Conservation (phyloP, 805 yeast species). For the Pichia gijzeniarum region DNA sequence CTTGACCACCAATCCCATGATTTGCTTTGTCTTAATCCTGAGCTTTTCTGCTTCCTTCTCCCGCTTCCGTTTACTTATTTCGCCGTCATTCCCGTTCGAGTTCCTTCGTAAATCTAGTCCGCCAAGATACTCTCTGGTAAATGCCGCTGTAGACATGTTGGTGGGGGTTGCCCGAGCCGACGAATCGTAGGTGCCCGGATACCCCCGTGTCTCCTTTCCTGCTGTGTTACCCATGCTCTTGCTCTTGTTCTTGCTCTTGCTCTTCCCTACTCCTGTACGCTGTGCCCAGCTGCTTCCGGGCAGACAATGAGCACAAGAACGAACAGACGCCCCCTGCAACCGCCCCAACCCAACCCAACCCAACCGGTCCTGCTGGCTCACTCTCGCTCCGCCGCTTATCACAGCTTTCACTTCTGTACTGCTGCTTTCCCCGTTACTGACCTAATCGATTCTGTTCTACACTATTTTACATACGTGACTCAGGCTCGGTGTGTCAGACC, state of each 20-base stretch:
- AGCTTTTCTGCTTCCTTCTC: conserved; percentile 51
- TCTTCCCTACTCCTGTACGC: too few species aligned
- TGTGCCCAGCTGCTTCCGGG: too few species aligned
- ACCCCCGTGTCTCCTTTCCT: conserved; percentile 6
- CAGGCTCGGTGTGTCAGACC: conserved; percentile 14
- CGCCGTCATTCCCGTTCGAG: neutral
- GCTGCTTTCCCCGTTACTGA: too few species aligned
- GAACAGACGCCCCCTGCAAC: too few species aligned
- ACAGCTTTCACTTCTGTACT: too few species aligned
- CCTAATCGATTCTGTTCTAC: too few species aligned
- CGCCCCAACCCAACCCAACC: too few species aligned
- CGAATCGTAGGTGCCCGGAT: neutral
- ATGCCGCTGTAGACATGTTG: conserved; percentile 1
- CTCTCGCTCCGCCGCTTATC: too few species aligned
- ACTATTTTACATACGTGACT: too few species aligned
- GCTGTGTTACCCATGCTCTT: conserved; percentile 8
- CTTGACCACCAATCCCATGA: conserved; percentile 50
- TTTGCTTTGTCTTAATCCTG: conserved; percentile 45
- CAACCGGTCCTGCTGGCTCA: too few species aligned
- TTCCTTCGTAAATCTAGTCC: neutral
- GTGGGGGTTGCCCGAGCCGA: neutral
- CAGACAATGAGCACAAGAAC: too few species aligned
- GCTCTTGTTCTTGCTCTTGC: neutral
- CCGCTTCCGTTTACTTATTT: conserved; percentile 25
- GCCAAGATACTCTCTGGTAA: neutral